Conservation (phyloP, 345 rosid species). For the Citrus hindsii region DNA sequence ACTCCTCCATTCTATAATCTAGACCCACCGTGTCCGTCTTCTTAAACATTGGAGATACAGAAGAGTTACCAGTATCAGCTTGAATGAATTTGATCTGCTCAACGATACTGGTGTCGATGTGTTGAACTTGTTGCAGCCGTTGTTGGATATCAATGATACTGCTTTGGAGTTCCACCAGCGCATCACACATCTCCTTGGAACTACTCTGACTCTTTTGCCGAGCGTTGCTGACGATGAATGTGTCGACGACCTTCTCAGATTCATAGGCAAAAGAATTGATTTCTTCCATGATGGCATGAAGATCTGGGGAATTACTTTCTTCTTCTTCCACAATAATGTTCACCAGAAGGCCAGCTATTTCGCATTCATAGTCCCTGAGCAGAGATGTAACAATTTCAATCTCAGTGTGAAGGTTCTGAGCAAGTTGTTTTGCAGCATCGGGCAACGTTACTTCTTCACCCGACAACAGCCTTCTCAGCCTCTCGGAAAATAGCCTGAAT, state of each 20-base stretch:
- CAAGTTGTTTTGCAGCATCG: no score
- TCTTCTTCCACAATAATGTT: rapidly evolving
- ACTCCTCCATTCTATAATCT: neutral
- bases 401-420: neutral
- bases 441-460: no score
- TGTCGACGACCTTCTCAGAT: neutral
- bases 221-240: neutral
- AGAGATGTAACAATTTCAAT: neutral
- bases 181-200: neutral
- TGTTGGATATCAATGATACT: neutral
- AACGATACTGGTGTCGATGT: neutral
- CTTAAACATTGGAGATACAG: neutral
- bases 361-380: neutral
- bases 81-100: neutral
- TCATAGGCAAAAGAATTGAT: neutral
- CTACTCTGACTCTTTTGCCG: neutral
- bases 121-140: neutral
- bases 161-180: neutral
- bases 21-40: neutral
- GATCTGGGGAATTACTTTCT: neutral
- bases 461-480: no score
- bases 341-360: neutral
- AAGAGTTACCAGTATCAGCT: neutral
- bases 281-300: neutral
- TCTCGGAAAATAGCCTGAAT: no score